Conservation (phyloP, 1,139 yeast genomes). For the Hanseniaspora uvarum region DNA sequence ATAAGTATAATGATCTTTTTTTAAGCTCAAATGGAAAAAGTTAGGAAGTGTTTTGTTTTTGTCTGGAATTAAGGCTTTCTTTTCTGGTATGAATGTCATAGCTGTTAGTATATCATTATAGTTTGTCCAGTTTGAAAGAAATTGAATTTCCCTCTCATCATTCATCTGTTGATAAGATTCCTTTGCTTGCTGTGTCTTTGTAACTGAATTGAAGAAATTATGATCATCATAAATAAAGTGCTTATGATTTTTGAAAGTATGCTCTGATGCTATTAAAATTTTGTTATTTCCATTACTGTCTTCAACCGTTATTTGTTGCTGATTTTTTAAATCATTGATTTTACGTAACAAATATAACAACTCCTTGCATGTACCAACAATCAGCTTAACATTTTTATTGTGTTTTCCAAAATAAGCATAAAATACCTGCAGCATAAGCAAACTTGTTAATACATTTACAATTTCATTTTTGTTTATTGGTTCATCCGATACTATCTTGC, state of each 20-base stretch:
- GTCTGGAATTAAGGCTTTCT: background rate
- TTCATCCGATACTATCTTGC: background rate
- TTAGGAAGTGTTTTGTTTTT: background rate
- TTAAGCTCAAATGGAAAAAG: background rate
- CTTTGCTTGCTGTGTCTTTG: background rate
- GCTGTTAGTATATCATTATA: slow-evolving; percentile 14
- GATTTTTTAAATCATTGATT: background rate
- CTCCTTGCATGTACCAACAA: slow-evolving; percentile 1
- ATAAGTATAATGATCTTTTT: slow-evolving; percentile 2
- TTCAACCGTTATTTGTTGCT: background rate
- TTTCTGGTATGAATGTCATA: slow-evolving; percentile 8
- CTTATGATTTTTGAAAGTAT: background rate
- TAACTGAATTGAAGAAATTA: background rate
- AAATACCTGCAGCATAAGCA: background rate
- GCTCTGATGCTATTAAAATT: slow-evolving; percentile 14
- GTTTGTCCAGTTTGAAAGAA: slow-evolving; percentile 17
- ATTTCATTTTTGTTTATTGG: background rate
- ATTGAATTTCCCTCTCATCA: background rate
- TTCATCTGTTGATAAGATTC: background rate
- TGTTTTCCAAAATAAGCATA: slow-evolving; percentile 14
- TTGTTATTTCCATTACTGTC: background rate
- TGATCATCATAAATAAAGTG: background rate
- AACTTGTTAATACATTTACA: background rate
- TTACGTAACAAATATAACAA: background rate
- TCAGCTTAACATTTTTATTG: slow-evolving; percentile 3